Evolutionary conservation across 495 filamentous ascomycete species (phyloP), one percentile per base, ranked within the genome.

Genomic region (Extremus antarcticus): DNA sequence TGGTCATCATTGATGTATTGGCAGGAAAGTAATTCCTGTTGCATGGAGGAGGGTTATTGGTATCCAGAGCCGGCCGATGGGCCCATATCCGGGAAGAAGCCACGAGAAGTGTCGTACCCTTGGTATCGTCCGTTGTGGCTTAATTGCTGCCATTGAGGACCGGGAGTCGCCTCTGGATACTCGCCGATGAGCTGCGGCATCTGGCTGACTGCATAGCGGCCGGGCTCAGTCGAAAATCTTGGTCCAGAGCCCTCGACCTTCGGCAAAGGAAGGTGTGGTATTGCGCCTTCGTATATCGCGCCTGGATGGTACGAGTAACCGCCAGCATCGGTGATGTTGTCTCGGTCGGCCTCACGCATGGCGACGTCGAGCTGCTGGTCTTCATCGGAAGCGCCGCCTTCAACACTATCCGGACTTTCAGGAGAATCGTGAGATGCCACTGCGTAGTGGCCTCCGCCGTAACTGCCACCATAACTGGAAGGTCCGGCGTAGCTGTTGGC

Each of bases 241-340:
- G 57, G 4, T 4, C 29, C 21, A 10, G 17, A 19, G 21, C 29
- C 39, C 40, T 62, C 60, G 22, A 57, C 43, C 38, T 53, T 59
- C 40, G 50, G 52, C 1, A 56, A 50, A 1, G 40, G 25, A 7
- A 50, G 53, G 11, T 51, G 32, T 23, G 56, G 39, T 7, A 7
- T 17, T n/a, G 41, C 29, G 15, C 29, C 57, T 23, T 71, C 63
- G 57, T 66, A 69, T 10, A 69, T 56, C 3, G 68, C 41, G 13
- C 50, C 39, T 0, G 68, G 66, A 55, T 61, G 68, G 53, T 71
- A 71, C 25, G 63, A 63, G 47, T 71, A 71, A 4, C 59, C 62
- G 8, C 62, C 51, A 51, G 56, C 56, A 0, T 47, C 40, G 20
- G 66, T 61, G 41, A 67, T 65, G 38, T 52, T 51, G 29, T 62